Percentiles rank a stretch among this genome's conserved stretches.
phyloP scores from a whole-genome alignment of 495 filamentous ascomycete species.

The Entonaema liquescens region DNA sequence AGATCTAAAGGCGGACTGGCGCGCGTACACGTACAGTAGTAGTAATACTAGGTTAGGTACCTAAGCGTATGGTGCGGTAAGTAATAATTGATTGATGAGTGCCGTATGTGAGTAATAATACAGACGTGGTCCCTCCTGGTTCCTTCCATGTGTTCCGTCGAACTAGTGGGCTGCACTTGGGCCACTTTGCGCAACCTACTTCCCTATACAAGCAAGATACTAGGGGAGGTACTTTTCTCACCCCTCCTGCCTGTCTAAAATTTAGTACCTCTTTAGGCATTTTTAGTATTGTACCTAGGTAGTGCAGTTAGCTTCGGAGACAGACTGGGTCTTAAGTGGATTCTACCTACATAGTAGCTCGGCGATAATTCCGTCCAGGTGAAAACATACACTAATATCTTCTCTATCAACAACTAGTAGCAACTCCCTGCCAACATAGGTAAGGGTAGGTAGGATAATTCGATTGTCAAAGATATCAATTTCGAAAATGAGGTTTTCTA shows the following conservation, averaged over 20 bases:
- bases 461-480: background rate
- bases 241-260: background rate
- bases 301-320: constrained; percentile 1
- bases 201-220: background rate
- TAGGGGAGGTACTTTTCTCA: background rate
- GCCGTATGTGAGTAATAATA: constrained; percentile 37
- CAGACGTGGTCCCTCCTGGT: constrained; percentile 13
- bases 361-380: background rate
- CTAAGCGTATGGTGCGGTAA: constrained; percentile 22
- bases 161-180: background rate
- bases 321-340: background rate
- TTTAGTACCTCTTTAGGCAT: background rate
- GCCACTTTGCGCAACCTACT: constrained; percentile 3
- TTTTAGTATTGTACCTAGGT: background rate
- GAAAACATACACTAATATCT: background rate
- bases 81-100: constrained; percentile 33
- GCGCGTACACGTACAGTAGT: background rate
- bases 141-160: constrained; percentile 17
- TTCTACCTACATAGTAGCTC: background rate
- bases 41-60: constrained; percentile 13
- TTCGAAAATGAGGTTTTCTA: background rate
- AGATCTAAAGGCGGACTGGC: constrained; percentile 27
- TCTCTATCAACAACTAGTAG: background rate
- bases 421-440: background rate
- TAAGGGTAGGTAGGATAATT: background rate